phyloP scores from a whole-genome alignment of 2,329 filamentous ascomycete species.

The Xylaria sp. region DNA sequence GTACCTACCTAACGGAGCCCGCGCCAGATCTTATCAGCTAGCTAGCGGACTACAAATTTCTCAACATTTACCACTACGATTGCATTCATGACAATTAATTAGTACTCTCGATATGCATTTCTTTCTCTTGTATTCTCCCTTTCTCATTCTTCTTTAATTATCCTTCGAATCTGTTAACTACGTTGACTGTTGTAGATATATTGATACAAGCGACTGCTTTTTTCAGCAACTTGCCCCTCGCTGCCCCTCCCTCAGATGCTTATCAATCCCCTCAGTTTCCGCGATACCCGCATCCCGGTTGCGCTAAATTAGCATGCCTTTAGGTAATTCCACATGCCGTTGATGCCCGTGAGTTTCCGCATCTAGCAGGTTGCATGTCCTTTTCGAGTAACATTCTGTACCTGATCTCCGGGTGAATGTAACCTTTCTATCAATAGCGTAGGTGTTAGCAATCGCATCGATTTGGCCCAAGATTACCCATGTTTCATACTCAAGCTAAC shows the following conservation, averaged over 20 bases:
- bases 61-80: too few relatives aligned
- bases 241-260: conserved; percentile 24
- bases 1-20: too few relatives aligned
- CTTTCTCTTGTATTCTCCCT: not conserved
- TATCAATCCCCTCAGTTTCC: conserved; percentile 29
- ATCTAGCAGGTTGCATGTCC: not conserved
- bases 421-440: not conserved
- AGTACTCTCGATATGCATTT: too few relatives aligned
- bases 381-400: conserved; percentile 1
- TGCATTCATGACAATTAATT: too few relatives aligned
- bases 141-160: not conserved
- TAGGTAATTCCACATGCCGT: conserved; percentile 18
- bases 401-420: not conserved
- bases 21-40: too few relatives aligned
- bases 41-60: too few relatives aligned
- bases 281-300: conserved; percentile 22
- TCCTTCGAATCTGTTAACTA: not conserved
- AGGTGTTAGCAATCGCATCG: too few relatives aligned
- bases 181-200: not conserved
- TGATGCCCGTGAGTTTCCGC: conserved; percentile 38
- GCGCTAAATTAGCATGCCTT: conserved; percentile 4
- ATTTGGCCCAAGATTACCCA: too few relatives aligned
- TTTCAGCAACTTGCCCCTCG: conserved; percentile 6
- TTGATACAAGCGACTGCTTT: not conserved
- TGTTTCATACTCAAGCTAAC: too few relatives aligned